phyloP scores from a whole-genome alignment of 192 early-diverging fungal species.

The Physocladia obscura region DNA sequence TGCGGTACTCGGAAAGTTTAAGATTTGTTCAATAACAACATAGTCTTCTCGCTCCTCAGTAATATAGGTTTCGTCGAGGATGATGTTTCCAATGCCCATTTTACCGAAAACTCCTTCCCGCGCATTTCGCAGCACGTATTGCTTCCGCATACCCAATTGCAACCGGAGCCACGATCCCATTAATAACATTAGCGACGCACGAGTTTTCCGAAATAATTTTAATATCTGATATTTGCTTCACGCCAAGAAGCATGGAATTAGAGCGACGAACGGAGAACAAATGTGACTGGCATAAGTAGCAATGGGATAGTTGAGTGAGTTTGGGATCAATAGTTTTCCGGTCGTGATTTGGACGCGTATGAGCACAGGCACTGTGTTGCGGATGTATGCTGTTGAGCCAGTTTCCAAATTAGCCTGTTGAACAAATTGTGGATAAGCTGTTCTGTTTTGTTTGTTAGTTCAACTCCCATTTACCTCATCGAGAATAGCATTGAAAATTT shows the following conservation, averaged over 20 bases:
- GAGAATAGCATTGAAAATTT: no score
- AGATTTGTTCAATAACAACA: slow-evolving; percentile 9
- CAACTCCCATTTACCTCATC: no score
- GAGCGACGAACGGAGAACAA: not conserved
- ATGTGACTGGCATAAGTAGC: not conserved
- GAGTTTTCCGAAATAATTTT: slow-evolving; percentile 49
- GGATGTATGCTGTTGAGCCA: no score
- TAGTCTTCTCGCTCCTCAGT: slow-evolving; percentile 5
- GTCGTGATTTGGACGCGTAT: not conserved
- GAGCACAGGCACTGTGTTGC: not conserved
- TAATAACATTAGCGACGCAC: slow-evolving; percentile 54
- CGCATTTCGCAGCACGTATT: slow-evolving; percentile 53
- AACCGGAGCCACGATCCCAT: slow-evolving; percentile 51
- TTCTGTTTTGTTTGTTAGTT: no score
- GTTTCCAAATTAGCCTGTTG: no score
- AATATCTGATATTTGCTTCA: slow-evolving; percentile 50
- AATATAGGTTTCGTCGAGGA: not conserved
- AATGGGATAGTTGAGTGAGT: not conserved
- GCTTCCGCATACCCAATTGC: slow-evolving; percentile 34
- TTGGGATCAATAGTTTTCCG: not conserved
- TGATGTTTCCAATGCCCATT: slow-evolving; percentile 67
- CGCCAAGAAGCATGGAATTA: slow-evolving; percentile 73
- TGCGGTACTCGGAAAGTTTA: not conserved
- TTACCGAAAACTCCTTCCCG: slow-evolving; percentile 77
- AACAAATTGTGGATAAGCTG: no score